phyloP scores from a whole-genome alignment of 2,329 filamentous ascomycete species.

The Botrytis deweyae region DNA sequence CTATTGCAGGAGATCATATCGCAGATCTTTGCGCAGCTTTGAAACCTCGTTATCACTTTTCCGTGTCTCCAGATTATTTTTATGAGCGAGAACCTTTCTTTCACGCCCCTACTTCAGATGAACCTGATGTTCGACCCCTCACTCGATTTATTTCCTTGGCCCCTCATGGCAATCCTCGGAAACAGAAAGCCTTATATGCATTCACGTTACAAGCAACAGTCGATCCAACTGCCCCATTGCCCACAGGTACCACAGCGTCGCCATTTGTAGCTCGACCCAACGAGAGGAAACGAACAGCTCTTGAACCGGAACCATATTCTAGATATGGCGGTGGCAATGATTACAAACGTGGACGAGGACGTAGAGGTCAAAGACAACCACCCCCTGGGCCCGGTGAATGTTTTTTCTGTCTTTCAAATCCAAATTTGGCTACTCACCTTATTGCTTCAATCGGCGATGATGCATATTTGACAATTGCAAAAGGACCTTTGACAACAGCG shows the following conservation, averaged over 20 bases:
- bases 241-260: slow-evolving; percentile 70
- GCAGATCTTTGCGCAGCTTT: slow-evolving; percentile 75
- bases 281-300: slow-evolving; percentile 56
- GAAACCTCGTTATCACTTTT: slow-evolving; percentile 91
- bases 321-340: slow-evolving; percentile 52
- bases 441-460: slow-evolving; percentile 87
- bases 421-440: slow-evolving; percentile 80
- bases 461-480: slow-evolving; percentile 85
- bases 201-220: slow-evolving; percentile 68
- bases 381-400: slow-evolving; percentile 74
- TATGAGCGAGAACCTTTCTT: slow-evolving; percentile 95
- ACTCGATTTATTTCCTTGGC: slow-evolving; percentile 93
- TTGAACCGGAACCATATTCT: slow-evolving; percentile 50
- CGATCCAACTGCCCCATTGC: slow-evolving; percentile 59
- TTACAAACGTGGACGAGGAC: slow-evolving; percentile 48
- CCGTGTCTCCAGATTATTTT: slow-evolving; percentile 60
- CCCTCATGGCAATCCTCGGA: slow-evolving; percentile 69
- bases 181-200: slow-evolving; percentile 79
- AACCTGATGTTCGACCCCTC: slow-evolving; percentile 56
- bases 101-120: slow-evolving; percentile 55
- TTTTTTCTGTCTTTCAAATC: slow-evolving; percentile 94
- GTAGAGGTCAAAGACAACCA: slow-evolving; percentile 50
- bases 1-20: slow-evolving; percentile 62
- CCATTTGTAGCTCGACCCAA: slow-evolving; percentile 59
- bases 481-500: slow-evolving; percentile 76